These are phyloP conservation scores for Lactifluus subvellereus DNA, from an alignment of 768 basidiomycete species.

Conservation along the genomic window DNA sequence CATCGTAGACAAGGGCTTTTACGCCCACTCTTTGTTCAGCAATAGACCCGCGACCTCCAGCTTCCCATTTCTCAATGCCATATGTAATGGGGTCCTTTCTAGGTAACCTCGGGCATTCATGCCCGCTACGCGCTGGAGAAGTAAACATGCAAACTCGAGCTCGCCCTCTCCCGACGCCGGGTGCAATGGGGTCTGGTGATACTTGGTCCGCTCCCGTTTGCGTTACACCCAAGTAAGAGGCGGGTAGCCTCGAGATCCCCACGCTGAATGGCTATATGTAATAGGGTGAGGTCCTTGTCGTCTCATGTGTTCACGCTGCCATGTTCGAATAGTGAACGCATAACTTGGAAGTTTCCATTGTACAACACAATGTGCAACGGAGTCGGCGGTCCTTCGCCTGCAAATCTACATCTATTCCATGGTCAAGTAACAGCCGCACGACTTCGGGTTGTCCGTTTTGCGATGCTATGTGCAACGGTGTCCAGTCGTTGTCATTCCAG, in stretches of 20 bases:
- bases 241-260: neutral
- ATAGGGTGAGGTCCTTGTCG: neutral
- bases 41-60: no score
- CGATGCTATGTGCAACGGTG: neutral
- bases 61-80: no score
- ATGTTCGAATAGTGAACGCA: neutral
- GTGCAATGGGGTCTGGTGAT: neutral
- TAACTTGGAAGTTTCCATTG: neutral
- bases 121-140: neutral
- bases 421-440: neutral
- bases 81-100: no score
- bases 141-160: neutral
- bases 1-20: neutral
- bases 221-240: neutral
- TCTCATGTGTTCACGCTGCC: neutral
- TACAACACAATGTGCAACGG: neutral
- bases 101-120: no score
- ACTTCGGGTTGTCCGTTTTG: slow-evolving; percentile 1
- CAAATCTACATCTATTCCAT: neutral
- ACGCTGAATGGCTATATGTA: neutral
- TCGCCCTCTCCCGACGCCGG: neutral
- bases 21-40: neutral
- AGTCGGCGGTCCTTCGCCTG: neutral
- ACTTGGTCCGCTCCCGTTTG: neutral
- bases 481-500: neutral